Conservation (phyloP, 2,329 filamentous ascomycete species). For the Aspergillus sp. region DNA sequence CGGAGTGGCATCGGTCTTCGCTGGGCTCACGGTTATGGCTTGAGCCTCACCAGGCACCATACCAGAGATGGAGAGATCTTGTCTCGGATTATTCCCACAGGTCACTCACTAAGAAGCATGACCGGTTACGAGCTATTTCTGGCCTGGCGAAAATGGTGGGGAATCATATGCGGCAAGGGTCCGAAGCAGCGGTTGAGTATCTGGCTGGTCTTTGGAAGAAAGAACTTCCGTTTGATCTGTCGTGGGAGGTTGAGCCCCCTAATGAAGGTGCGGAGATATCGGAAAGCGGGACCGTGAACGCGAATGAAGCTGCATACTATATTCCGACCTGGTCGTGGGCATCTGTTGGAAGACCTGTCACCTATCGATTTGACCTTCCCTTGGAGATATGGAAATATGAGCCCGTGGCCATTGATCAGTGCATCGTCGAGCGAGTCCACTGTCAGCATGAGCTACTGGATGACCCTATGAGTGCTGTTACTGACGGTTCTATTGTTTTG, state of each 20-base stretch:
- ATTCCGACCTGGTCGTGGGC: neutral
- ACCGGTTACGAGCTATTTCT: neutral
- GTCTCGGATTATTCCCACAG: neutral
- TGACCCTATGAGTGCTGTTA: neutral
- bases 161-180: neutral
- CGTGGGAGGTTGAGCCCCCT: neutral
- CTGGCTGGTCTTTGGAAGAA: neutral
- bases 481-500: neutral
- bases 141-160: neutral
- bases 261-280: neutral
- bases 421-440: neutral
- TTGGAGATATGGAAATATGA: neutral
- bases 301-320: neutral
- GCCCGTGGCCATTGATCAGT: neutral
- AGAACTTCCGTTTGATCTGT: neutral
- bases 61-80: neutral
- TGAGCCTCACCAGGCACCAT: neutral
- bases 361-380: too few relatives aligned
- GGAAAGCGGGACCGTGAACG: neutral
- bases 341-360: neutral
- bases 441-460: neutral
- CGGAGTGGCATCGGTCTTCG: too few relatives aligned
- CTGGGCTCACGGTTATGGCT: neutral
- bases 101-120: neutral
- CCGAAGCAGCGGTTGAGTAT: neutral